phyloP scores from a whole-genome alignment of 75 land plant species.

The Adiantum capillusveneris region DNA sequence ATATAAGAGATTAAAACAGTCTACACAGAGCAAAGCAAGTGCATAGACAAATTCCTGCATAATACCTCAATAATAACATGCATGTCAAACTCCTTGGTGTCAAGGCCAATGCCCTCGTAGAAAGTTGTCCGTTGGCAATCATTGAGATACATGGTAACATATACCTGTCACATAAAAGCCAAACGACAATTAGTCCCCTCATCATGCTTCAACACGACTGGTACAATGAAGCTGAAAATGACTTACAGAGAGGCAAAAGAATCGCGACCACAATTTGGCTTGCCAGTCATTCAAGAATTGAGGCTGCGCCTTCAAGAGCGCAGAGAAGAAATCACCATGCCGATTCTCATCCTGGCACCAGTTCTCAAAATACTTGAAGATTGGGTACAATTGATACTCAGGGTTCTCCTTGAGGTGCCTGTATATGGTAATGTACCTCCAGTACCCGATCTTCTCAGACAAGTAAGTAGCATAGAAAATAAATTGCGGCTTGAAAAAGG shows the following conservation, averaged over 20 bases:
- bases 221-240: not conserved
- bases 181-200: not conserved
- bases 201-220: not conserved
- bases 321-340: slow-evolving; percentile 98
- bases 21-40: no score
- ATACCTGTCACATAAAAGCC: slow-evolving; percentile 47
- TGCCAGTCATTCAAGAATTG: slow-evolving; percentile 99
- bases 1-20: no score
- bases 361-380: slow-evolving; percentile 99
- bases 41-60: no score
- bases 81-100: slow-evolving; percentile 98
- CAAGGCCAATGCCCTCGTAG: slow-evolving; percentile 94
- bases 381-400: slow-evolving; percentile 87
- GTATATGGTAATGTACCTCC: slow-evolving; percentile 97
- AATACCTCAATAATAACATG: slow-evolving; percentile 98
- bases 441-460: slow-evolving; percentile 97
- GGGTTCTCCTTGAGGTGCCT: slow-evolving; percentile 86
- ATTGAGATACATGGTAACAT: slow-evolving; percentile 98
- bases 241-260: slow-evolving; percentile 95
- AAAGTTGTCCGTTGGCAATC: slow-evolving; percentile 88
- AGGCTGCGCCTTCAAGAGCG: slow-evolving; percentile 93
- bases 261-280: slow-evolving; percentile 91
- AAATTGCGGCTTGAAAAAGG: slow-evolving; percentile 98
- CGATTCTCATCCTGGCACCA: slow-evolving; percentile 99
- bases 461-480: slow-evolving; percentile 95